phyloP scores from a whole-genome alignment of 495 filamentous ascomycete species.

The Neurospora sp. region DNA sequence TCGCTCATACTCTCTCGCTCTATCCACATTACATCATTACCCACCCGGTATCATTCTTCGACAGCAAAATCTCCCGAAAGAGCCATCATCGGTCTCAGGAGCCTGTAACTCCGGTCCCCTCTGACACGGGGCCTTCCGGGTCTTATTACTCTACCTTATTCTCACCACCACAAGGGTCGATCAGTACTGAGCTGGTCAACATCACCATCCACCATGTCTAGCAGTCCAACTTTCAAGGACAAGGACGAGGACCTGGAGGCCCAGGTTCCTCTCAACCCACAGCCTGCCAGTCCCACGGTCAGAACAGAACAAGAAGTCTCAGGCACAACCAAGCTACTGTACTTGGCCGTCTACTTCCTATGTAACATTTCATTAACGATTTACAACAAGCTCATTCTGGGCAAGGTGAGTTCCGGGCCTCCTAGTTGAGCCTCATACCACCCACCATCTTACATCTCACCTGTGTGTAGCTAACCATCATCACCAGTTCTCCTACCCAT shows the following conservation, averaged over 20 bases:
- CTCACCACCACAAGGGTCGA: neutral
- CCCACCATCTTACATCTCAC: neutral
- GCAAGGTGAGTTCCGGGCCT: conserved; percentile 27
- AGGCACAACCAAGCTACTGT: conserved; percentile 28
- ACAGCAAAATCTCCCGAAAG: neutral
- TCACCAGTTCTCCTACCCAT: conserved; percentile 43
- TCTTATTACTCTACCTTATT: neutral
- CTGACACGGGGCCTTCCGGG: neutral
- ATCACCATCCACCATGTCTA: neutral
- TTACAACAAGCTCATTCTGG: conserved; percentile 46
- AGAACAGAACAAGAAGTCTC: conserved; percentile 22
- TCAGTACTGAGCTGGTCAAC: neutral
- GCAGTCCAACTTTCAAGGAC: conserved; percentile 1
- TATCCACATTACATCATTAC: neutral
- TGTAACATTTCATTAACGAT: conserved; percentile 45
- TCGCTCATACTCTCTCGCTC: neutral
- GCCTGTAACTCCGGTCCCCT: neutral
- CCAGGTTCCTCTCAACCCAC: conserved; percentile 4
- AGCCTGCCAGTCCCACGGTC: neutral
- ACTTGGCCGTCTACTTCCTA: conserved; percentile 39
- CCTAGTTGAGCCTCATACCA: neutral
- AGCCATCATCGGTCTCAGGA: neutral
- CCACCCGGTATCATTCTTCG: neutral
- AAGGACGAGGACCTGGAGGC: conserved; percentile 16
- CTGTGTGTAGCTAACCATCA: neutral